Percentiles rank a stretch among this genome's conserved stretches.
Evolutionary conservation across 805 yeast species (phyloP).

Genomic region (Candida yuanshanica): DNA sequence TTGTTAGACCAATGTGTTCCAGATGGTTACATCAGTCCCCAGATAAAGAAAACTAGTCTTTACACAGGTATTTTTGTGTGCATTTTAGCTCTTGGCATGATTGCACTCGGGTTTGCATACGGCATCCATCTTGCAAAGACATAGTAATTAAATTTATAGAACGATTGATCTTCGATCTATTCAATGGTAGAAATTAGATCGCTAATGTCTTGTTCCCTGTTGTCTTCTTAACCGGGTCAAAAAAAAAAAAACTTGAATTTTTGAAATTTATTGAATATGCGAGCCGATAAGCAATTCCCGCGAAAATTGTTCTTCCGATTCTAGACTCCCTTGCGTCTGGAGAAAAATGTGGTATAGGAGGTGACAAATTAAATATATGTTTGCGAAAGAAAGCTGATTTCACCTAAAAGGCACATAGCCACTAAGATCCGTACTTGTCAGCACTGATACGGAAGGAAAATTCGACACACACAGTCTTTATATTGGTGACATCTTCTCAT

Average conservation of each 20-base stretch:
- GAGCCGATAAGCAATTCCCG: not conserved
- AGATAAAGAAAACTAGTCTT: conserved; percentile 15
- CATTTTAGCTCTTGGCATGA: conserved; percentile 29
- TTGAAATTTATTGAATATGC: not conserved
- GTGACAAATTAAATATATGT: not conserved
- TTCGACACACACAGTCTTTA: no score
- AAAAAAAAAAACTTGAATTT: not conserved
- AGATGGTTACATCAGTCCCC: conserved; percentile 2
- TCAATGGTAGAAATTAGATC: no score
- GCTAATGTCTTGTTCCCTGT: no score
- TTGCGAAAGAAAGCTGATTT: not conserved
- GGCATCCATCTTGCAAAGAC: conserved; percentile 4
- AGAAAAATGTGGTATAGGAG: no score
- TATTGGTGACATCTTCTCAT: no score
- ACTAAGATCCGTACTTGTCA: no score
- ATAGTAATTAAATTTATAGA: not conserved
- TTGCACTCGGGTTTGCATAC: conserved; percentile 40
- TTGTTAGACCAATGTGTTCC: conserved; percentile 16
- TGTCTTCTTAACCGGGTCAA: no score
- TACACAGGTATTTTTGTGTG: conserved; percentile 15
- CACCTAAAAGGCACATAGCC: not conserved
- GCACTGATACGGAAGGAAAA: no score
- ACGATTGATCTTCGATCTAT: no score
- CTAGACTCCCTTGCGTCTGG: no score
- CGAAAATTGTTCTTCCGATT: not conserved